Evolutionary conservation across 1,284 basidiomycete genomes (phyloP).

Genomic region (Lentinula novae-zelandiae): DNA sequence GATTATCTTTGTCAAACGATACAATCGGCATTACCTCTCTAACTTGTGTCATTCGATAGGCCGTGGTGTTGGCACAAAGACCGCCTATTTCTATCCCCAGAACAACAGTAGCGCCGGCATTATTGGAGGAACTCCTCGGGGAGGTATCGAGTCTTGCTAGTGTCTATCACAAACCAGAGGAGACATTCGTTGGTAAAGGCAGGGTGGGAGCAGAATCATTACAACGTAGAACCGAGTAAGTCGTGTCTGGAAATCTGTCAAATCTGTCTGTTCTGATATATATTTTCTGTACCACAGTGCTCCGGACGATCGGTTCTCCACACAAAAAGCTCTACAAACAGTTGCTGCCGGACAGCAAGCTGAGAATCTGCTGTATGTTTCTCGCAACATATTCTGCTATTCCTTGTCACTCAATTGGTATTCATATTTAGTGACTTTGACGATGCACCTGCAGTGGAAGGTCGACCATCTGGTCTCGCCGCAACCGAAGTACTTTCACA

Average conservation of each 20-base stretch:
- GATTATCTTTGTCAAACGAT: neutral
- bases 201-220: constrained; percentile 83
- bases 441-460: constrained; percentile 60
- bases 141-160: constrained; percentile 88
- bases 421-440: constrained; percentile 65
- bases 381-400: neutral
- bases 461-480: constrained; percentile 67
- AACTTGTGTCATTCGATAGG: constrained; percentile 37
- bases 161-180: constrained; percentile 95
- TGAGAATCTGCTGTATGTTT: constrained; percentile 78
- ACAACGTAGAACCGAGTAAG: constrained; percentile 73
- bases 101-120: constrained; percentile 84
- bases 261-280: neutral
- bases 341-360: constrained; percentile 88
- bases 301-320: constrained; percentile 61
- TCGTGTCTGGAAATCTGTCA: constrained; percentile 21
- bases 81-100: constrained; percentile 93
- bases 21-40: neutral
- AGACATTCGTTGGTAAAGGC: constrained; percentile 86
- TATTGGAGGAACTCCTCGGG: constrained; percentile 91
- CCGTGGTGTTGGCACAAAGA: constrained; percentile 86
- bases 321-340: constrained; percentile 85
- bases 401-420: constrained; percentile 2
- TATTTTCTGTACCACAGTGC: constrained; percentile 28
- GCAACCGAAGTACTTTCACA: constrained; percentile 69